A percentile compares a stretch with the other conserved stretches of the same genome.
Conservation (phyloP, 176 grass and related monocot species). For the Zizania latifolia region DNA sequence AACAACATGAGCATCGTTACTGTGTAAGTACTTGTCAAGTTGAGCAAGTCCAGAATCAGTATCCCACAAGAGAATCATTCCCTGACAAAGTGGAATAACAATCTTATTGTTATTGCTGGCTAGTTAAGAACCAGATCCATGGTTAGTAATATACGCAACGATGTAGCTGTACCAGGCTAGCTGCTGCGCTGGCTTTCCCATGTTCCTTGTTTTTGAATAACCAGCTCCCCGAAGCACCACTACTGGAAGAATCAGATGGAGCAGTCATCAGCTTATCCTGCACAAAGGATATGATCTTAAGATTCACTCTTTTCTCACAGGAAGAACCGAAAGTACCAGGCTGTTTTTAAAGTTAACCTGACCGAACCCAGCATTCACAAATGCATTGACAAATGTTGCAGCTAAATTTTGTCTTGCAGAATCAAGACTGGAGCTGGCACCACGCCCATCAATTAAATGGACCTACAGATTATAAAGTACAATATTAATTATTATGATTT, state of each 20-base stretch:
- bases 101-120: neutral
- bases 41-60: conserved; percentile 80
- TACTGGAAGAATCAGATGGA: conserved; percentile 69
- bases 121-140: conserved; percentile 3
- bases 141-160: neutral
- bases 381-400: conserved; percentile 98
- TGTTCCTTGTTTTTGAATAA: conserved; percentile 99
- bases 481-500: conserved; percentile 1
- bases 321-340: neutral
- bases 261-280: conserved; percentile 98
- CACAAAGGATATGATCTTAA: conserved; percentile 20
- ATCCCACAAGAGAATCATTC: conserved; percentile 99
- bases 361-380: conserved; percentile 98
- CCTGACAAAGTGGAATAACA: conserved; percentile 36
- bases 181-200: conserved; percentile 87
- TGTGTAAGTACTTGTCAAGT: conserved; percentile 91
- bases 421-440: conserved; percentile 93
- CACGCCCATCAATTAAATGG: conserved; percentile 91
- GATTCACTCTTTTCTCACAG: neutral
- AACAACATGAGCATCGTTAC: conserved; percentile 85
- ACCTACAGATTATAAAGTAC: conserved; percentile 50
- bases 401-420: conserved; percentile 95
- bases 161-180: conserved; percentile 67
- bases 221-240: conserved; percentile 80
- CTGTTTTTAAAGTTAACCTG: conserved; percentile 49